These are phyloP conservation scores for Geosmithia putterillii DNA, from an alignment of 2,329 filamentous ascomycete genomes.

Conservation along the genomic window DNA sequence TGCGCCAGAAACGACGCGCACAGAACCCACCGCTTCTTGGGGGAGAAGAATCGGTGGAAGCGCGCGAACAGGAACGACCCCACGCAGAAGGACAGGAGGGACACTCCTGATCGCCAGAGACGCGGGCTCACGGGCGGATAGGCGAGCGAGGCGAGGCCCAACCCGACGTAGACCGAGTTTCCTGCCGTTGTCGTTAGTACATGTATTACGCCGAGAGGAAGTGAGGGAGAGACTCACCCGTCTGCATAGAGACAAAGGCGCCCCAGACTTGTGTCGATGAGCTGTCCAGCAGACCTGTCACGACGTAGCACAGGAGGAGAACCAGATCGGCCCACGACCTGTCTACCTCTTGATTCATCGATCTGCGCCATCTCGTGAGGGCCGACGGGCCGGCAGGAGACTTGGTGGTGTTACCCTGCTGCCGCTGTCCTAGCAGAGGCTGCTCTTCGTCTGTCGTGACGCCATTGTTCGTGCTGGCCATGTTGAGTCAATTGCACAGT, in stretches of 20 bases:
- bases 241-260: slow-evolving; percentile 76
- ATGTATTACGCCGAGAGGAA: not conserved
- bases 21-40: slow-evolving; percentile 53
- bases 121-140: slow-evolving; percentile 12
- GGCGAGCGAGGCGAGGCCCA: slow-evolving; percentile 51
- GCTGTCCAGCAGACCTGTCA: slow-evolving; percentile 68
- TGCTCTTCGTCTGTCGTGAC: slow-evolving; percentile 13
- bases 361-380: slow-evolving; percentile 15
- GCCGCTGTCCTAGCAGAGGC: slow-evolving; percentile 16
- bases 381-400: slow-evolving; percentile 8
- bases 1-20: slow-evolving; percentile 45
- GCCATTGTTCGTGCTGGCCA: not conserved
- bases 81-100: slow-evolving; percentile 57
- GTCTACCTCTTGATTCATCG: slow-evolving; percentile 34
- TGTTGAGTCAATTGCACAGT: too few species aligned
- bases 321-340: slow-evolving; percentile 55
- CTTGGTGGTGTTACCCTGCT: too few species aligned
- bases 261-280: slow-evolving; percentile 67
- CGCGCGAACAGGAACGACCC: slow-evolving; percentile 61
- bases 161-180: slow-evolving; percentile 69
- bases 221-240: slow-evolving; percentile 34
- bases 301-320: slow-evolving; percentile 60
- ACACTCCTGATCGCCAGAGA: slow-evolving; percentile 50
- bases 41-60: slow-evolving; percentile 51
- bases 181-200: slow-evolving; percentile 22